Base-by-base conservation (phyloP, 2,329 filamentous ascomycete species). In the Penicillium sp. region DNA sequence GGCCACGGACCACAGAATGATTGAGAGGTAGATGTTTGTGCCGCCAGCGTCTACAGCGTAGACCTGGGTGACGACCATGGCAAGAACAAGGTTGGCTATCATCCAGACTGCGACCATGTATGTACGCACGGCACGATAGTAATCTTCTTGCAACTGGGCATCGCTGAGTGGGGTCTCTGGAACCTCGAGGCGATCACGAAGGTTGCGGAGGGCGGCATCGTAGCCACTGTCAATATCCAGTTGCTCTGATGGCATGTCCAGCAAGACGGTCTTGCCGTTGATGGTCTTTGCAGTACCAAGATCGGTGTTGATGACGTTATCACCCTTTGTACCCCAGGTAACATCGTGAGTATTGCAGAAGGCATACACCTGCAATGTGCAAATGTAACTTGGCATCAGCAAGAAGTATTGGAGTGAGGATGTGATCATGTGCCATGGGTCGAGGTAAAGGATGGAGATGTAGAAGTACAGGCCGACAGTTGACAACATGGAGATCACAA, bases 321-420 rank as follows among this genome's bases (percentile, higher is more conserved):
- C 95, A 56, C 95, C 95, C 78, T 99, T 99, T 46, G 95, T 99
- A 45, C 95, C 95, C 95, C 95, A 99, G 0, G 93, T 96, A 21
- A 99, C 92, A 73, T 99, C 95, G 84, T 99, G 95, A 0, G 93
- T 96, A 79, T 99, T 99, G 81, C 95, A 98, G 77, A 99, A 99
- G 44, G 95, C 95, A 77, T 99, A 99, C 21, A 98, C 92, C 76
- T 99, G 95, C 2, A 99, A 83, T 0, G 92, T 98, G 80, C 95
- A 98, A 76, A 99, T 96, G 80, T 98, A 99, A 39, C 84, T 88
- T 0, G 95, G 95, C 35, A 99, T 82, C 26, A 99, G 86, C 47
- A 93, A 84, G 73, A 99, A 97, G 81, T 99, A 99, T 74, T 97
- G 93, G 0, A 83, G 85, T 0, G 91, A 88, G 0, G 89, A 93